These are phyloP conservation scores for Syzygium aromaticum DNA, from an alignment of 345 rosid species.

Conservation along the genomic window DNA sequence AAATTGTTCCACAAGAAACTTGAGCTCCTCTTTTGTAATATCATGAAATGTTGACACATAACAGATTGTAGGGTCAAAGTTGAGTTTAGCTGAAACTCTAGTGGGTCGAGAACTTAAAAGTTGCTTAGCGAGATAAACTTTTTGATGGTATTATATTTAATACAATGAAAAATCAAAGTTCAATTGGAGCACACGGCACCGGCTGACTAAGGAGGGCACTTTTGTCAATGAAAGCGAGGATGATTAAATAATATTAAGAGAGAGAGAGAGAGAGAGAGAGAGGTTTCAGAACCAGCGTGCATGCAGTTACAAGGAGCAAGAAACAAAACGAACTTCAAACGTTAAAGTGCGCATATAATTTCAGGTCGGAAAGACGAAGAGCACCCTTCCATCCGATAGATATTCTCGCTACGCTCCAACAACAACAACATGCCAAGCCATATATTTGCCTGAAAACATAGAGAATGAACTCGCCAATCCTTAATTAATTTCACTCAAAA, in stretches of 20 bases:
- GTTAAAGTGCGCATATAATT: background rate
- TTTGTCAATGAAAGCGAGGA: too few species aligned
- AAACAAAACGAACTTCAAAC: background rate
- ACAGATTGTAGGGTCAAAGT: background rate
- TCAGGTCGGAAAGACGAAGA: background rate
- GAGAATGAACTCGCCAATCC: background rate
- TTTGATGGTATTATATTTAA: background rate
- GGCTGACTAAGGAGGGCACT: background rate
- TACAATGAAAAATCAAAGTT: background rate
- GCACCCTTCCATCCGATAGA: constrained; percentile 55
- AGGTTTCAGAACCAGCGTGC: background rate
- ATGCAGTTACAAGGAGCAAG: background rate
- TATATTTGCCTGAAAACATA: constrained; percentile 55
- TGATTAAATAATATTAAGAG: too few species aligned
- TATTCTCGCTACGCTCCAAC: constrained; percentile 75
- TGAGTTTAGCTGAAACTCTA: background rate
- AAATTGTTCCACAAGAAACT: background rate
- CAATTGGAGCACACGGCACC: background rate
- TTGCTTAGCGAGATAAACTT: background rate
- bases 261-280: constrained; percentile 27
- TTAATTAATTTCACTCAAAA: background rate
- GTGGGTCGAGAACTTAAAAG: background rate
- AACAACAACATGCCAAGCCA: constrained; percentile 76
- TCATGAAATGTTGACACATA: background rate
- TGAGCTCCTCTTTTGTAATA: background rate